A percentile compares a stretch with the other conserved stretches of the same genome.
phyloP scores from a whole-genome alignment of 345 rosid genomes.

The Zanthoxylum bungeanum region DNA sequence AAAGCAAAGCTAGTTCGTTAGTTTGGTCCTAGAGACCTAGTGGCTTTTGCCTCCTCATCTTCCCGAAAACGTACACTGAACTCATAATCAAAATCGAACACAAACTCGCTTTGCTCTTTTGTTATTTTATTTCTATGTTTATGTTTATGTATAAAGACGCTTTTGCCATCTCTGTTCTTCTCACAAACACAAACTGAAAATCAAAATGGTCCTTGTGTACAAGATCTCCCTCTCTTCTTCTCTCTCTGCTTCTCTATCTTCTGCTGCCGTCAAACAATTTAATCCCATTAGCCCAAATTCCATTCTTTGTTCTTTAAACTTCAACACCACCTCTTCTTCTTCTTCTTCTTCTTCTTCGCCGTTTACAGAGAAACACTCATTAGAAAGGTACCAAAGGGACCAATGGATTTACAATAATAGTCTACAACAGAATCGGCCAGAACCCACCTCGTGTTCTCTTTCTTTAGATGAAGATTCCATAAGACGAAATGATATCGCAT shows the following conservation, averaged over 20 bases:
- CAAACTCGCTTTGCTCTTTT: conserved; percentile 2
- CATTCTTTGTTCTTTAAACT: conserved; percentile 30
- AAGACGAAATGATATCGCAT: conserved; percentile 71
- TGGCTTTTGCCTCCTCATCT: conserved; percentile 16
- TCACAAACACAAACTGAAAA: background rate
- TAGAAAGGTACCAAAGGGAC: conserved; percentile 60
- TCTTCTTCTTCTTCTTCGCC: conserved; percentile 57
- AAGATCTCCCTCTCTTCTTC: conserved; percentile 20
- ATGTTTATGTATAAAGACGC: conserved; percentile 9
- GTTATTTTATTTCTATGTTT: background rate
- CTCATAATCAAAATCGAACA: conserved; percentile 1
- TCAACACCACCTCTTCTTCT: conserved; percentile 22
- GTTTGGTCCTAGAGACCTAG: no score
- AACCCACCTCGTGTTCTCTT: conserved; percentile 21
- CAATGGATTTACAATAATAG: conserved; percentile 57
- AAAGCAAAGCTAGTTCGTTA: background rate
- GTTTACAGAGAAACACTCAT: conserved; percentile 69
- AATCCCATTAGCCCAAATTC: conserved; percentile 11
- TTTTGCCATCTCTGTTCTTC: conserved; percentile 1
- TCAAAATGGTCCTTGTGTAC: conserved; percentile 30
- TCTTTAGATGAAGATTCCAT: conserved; percentile 39
- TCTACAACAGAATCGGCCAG: conserved; percentile 9
- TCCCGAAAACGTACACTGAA: background rate
- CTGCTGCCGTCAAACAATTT: conserved; percentile 18
- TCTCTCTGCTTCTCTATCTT: conserved; percentile 14